Evolutionary conservation across 371 early-diverging fungal species (phyloP).

Genomic region (Actinomucor elegans): DNA sequence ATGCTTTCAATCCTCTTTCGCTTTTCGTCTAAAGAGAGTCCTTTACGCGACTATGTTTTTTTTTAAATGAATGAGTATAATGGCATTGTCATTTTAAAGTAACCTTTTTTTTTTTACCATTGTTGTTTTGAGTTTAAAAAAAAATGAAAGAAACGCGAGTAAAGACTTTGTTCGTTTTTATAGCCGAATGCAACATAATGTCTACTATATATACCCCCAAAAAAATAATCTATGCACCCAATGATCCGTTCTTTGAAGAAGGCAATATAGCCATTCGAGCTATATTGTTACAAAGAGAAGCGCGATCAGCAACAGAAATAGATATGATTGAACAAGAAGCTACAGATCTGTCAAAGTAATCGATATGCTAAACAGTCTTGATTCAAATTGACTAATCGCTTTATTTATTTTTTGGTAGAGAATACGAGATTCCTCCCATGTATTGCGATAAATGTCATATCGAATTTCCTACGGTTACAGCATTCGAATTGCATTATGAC

Average conservation of each 20-base stretch:
- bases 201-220: slow-evolving; percentile 37
- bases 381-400: background rate
- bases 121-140: too few relatives aligned
- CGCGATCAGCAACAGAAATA: slow-evolving; percentile 9
- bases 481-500: slow-evolving; percentile 63
- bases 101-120: too few relatives aligned
- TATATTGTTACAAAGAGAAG: slow-evolving; percentile 43
- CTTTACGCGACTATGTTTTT: too few relatives aligned
- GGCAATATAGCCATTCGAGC: slow-evolving; percentile 54
- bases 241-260: slow-evolving; percentile 54
- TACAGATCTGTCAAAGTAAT: slow-evolving; percentile 17
- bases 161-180: background rate
- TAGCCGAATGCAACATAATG: too few relatives aligned
- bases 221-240: slow-evolving; percentile 26
- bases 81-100: too few relatives aligned
- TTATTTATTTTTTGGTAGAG: background rate
- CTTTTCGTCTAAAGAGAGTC: slow-evolving; percentile 80
- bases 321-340: slow-evolving; percentile 33
- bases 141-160: too few relatives aligned
- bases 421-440: slow-evolving; percentile 14
- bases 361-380: background rate
- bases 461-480: slow-evolving; percentile 26
- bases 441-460: slow-evolving; percentile 25
- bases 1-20: slow-evolving; percentile 71
- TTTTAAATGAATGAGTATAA: too few relatives aligned